Conservation (phyloP, 2,329 filamentous ascomycete genomes). For the Talaromyces piceae region DNA sequence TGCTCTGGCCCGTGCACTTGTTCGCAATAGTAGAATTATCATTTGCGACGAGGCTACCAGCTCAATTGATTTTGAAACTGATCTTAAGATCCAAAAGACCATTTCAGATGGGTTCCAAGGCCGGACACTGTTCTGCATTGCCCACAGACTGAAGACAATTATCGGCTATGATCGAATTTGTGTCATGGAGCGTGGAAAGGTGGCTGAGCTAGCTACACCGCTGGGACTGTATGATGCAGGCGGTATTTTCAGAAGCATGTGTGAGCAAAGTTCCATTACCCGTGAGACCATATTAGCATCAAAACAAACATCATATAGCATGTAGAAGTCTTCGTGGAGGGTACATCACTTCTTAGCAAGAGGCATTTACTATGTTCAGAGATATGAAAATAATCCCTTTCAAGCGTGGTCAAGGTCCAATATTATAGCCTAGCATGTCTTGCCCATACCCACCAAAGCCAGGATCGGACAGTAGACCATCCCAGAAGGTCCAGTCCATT, state of each 20-base stretch:
- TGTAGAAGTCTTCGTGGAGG: not conserved
- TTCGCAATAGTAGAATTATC: slow-evolving; percentile 77
- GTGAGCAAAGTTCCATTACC: slow-evolving; percentile 68
- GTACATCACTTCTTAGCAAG: not conserved
- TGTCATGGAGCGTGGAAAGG: slow-evolving; percentile 82
- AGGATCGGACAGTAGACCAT: slow-evolving; percentile 2
- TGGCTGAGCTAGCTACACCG: slow-evolving; percentile 75
- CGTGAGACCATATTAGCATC: slow-evolving; percentile 21
- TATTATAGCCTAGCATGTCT: not conserved
- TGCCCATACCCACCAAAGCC: not conserved
- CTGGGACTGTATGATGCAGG: slow-evolving; percentile 34
- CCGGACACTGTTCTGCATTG: slow-evolving; percentile 80
- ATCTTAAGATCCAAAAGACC: slow-evolving; percentile 82
- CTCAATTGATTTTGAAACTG: slow-evolving; percentile 85
- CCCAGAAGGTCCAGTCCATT: slow-evolving; percentile 6
- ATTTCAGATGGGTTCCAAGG: slow-evolving; percentile 75
- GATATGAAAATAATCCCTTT: not conserved
- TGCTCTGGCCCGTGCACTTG: slow-evolving; percentile 78
- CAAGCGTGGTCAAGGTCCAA: not conserved
- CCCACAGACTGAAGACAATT: slow-evolving; percentile 80
- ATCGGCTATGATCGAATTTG: slow-evolving; percentile 87
- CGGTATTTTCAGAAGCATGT: slow-evolving; percentile 80
- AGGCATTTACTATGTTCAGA: too few relatives aligned
- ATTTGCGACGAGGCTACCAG: slow-evolving; percentile 91
- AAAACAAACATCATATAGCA: not conserved